Percentiles rank a stretch among this genome's conserved stretches.
phyloP scores from a whole-genome alignment of 2,329 filamentous ascomycete species.

The Colletotrichum phormii region DNA sequence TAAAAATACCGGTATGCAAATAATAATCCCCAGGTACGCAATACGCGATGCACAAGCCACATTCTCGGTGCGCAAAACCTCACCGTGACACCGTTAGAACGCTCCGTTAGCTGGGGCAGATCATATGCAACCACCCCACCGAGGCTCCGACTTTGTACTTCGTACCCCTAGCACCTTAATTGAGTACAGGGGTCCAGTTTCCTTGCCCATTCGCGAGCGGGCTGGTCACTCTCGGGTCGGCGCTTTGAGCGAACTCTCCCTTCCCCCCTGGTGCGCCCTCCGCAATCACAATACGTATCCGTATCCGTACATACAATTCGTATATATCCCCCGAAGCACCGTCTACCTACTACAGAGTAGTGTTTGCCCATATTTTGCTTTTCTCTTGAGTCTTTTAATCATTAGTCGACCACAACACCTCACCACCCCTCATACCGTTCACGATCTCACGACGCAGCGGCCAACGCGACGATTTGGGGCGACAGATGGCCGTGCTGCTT shows the following conservation, averaged over 20 bases:
- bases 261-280: slow-evolving; percentile 30
- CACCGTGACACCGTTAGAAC: slow-evolving; percentile 18
- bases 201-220: slow-evolving; percentile 30
- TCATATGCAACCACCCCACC: slow-evolving; percentile 36
- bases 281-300: slow-evolving; percentile 33
- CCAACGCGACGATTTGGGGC: slow-evolving; percentile 19
- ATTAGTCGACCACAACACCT: not conserved
- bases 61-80: slow-evolving; percentile 18
- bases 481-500: slow-evolving; percentile 38
- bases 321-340: slow-evolving; percentile 33
- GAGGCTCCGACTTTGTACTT: slow-evolving; percentile 22
- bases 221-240: slow-evolving; percentile 23
- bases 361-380: slow-evolving; percentile 18
- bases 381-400: slow-evolving; percentile 1
- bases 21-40: slow-evolving; percentile 9
- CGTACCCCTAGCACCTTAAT: slow-evolving; percentile 34
- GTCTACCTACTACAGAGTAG: slow-evolving; percentile 1
- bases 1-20: slow-evolving; percentile 31
- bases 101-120: slow-evolving; percentile 30
- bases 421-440: not conserved
- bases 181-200: slow-evolving; percentile 30
- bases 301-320: slow-evolving; percentile 20
- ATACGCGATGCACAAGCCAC: slow-evolving; percentile 26
- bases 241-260: slow-evolving; percentile 28
- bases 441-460: slow-evolving; percentile 22